A percentile compares a stretch with the other conserved stretches of the same genome.
phyloP scores from a whole-genome alignment of 768 basidiomycete genomes.

The Leccinellum luteum region DNA sequence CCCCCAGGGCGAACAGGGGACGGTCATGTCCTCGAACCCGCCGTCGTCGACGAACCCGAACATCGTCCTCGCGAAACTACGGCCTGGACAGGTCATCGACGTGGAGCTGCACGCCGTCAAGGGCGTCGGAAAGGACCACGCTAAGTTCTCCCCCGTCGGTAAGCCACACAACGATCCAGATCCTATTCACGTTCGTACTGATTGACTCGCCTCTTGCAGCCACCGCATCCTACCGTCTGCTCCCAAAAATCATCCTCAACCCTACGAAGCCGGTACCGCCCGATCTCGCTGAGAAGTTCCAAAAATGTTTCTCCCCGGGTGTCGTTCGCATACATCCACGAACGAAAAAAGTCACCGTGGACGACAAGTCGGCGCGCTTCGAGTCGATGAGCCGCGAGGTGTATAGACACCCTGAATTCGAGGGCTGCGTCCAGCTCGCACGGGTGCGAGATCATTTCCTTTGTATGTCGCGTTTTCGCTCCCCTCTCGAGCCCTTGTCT shows the following conservation, averaged over 20 bases:
- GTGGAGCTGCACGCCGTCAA: slow-evolving; percentile 91
- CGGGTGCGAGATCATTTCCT: slow-evolving; percentile 91
- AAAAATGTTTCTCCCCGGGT: slow-evolving; percentile 82
- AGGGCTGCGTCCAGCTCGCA: slow-evolving; percentile 75
- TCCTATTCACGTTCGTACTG: neutral
- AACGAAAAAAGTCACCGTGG: slow-evolving; percentile 60
- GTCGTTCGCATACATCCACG: slow-evolving; percentile 63
- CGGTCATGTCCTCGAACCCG: slow-evolving; percentile 48
- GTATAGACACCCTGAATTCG: slow-evolving; percentile 87
- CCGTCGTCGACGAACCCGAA: slow-evolving; percentile 74
- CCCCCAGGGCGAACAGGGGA: slow-evolving; percentile 78
- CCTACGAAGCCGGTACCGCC: slow-evolving; percentile 74
- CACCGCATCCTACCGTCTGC: slow-evolving; percentile 91
- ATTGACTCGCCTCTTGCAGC: slow-evolving; percentile 45
- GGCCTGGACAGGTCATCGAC: slow-evolving; percentile 86
- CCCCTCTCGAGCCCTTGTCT: neutral
- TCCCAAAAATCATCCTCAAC: slow-evolving; percentile 75
- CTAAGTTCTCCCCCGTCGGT: slow-evolving; percentile 97
- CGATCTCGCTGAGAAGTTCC: slow-evolving; percentile 77
- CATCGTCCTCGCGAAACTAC: slow-evolving; percentile 86
- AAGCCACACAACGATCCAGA: slow-evolving; percentile 20
- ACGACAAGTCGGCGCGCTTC: slow-evolving; percentile 63
- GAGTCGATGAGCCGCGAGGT: slow-evolving; percentile 94
- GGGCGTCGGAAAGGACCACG: slow-evolving; percentile 90
- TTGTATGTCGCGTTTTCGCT: slow-evolving; percentile 51